Evolutionary conservation across 2,329 filamentous ascomycete genomes (phyloP).

Genomic region (Domatiomyces catenatus): DNA sequence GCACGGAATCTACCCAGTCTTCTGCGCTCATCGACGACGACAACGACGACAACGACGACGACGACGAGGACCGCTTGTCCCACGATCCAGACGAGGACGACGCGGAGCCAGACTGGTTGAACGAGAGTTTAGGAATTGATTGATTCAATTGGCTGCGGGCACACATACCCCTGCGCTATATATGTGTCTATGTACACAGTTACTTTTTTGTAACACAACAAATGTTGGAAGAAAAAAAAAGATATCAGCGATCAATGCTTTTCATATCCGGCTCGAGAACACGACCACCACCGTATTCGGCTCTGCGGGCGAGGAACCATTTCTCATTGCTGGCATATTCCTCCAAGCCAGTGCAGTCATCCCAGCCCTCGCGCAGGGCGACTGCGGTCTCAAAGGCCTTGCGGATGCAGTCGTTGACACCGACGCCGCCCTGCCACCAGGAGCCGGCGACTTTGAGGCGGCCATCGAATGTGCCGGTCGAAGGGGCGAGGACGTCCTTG

Average conservation of each 20-base stretch:
- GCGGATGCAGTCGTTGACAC: slow-evolving; percentile 41
- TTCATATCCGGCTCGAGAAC: background rate
- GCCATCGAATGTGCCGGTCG: slow-evolving; percentile 38
- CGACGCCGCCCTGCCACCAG: slow-evolving; percentile 34
- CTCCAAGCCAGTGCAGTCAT: slow-evolving; percentile 6
- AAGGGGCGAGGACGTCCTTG: slow-evolving; percentile 31
- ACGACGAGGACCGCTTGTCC: slow-evolving; percentile 34
- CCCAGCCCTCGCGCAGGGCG: slow-evolving; percentile 13
- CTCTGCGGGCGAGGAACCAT: slow-evolving; percentile 3
- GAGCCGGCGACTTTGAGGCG: slow-evolving; percentile 48
- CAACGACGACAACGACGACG: too few relatives aligned
- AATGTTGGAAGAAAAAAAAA: background rate
- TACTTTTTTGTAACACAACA: background rate
- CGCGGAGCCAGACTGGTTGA: slow-evolving; percentile 49
- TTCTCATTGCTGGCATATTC: slow-evolving; percentile 3
- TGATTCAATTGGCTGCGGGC: background rate
- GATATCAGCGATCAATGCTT: background rate
- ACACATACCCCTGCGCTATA: background rate
- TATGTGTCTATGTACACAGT: background rate
- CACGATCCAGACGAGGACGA: slow-evolving; percentile 52
- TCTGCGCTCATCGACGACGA: background rate
- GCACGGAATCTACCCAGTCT: background rate
- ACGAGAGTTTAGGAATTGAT: slow-evolving; percentile 16
- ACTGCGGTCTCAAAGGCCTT: slow-evolving; percentile 39
- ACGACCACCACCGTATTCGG: background rate